phyloP scores from a whole-genome alignment of 805 yeast genomes.

The Suhomyces tanzawaensis region DNA sequence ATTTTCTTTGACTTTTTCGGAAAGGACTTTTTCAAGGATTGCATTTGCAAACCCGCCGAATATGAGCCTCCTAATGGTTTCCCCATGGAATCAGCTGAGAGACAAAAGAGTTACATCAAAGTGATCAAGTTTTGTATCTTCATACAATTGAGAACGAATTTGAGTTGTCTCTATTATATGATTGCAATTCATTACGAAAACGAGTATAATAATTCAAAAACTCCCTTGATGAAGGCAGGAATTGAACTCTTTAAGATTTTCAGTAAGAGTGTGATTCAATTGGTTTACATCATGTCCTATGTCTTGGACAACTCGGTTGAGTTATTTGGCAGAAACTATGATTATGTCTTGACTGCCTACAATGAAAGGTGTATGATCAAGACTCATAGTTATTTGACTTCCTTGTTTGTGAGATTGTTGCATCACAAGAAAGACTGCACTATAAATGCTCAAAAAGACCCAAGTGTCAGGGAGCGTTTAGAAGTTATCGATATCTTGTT shows the following conservation, averaged over 20 bases:
- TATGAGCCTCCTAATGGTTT: constrained; percentile 13
- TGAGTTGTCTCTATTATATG: constrained; percentile 40
- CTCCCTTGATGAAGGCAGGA: constrained; percentile 36
- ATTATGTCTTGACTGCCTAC: constrained; percentile 33
- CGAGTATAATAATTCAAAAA: constrained; percentile 24
- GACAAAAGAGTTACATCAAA: constrained; percentile 30
- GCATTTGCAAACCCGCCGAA: constrained; percentile 33
- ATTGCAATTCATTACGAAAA: constrained; percentile 42
- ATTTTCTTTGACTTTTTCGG: constrained; percentile 37
- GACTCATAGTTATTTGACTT: constrained; percentile 37
- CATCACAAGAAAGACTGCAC: constrained; percentile 36
- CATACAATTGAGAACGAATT: constrained; percentile 36
- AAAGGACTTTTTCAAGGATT: constrained; percentile 40
- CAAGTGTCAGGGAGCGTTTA: constrained; percentile 19
- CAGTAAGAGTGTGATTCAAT: constrained; percentile 39
- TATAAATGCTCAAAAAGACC: constrained; percentile 13
- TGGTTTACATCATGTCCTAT: constrained; percentile 42
- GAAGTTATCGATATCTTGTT: constrained; percentile 34
- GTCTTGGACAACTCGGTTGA: constrained; percentile 42
- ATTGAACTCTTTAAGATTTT: constrained; percentile 42
- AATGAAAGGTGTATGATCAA: constrained; percentile 41
- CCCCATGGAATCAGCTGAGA: constrained; percentile 20
- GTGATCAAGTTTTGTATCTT: constrained; percentile 36
- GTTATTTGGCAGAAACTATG: constrained; percentile 39
- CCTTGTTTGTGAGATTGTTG: constrained; percentile 38